Conservation (phyloP, 495 filamentous ascomycete species). For the Tirmania nivea region DNA sequence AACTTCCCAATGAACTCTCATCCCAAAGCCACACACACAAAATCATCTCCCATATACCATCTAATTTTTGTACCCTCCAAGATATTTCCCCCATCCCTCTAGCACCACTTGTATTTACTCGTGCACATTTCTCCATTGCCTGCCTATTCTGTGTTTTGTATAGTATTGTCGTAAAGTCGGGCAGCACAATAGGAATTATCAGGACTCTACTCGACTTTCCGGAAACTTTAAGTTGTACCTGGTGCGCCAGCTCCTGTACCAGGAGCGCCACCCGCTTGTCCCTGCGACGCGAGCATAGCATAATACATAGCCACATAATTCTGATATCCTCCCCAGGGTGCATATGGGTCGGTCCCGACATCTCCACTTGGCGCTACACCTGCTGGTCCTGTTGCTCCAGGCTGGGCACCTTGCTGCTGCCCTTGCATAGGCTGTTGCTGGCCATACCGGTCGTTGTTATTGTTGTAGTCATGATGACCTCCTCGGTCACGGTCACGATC, state of each 20-base stretch:
- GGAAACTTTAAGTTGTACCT: not conserved
- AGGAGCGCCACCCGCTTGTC: constrained; percentile 10
- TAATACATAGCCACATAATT: constrained; percentile 20
- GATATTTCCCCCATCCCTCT: too few relatives aligned
- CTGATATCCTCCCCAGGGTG: constrained; percentile 19
- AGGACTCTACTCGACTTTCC: too few relatives aligned
- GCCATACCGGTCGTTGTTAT: constrained; percentile 12
- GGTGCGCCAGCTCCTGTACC: not conserved
- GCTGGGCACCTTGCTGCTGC: constrained; percentile 6
- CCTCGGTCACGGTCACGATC: not conserved
- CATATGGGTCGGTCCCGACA: constrained; percentile 13
- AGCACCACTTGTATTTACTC: too few relatives aligned
- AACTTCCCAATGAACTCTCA: too few relatives aligned
- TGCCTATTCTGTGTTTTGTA: too few relatives aligned
- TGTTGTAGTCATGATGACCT: constrained; percentile 1
- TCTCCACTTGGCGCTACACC: not conserved
- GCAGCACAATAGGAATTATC: too few relatives aligned
- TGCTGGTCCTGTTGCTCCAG: not conserved
- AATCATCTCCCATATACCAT: too few relatives aligned
- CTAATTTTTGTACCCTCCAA: too few relatives aligned
- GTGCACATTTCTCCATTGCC: too few relatives aligned
- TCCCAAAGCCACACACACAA: too few relatives aligned
- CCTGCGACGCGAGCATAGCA: constrained; percentile 17
- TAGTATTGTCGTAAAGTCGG: too few relatives aligned
- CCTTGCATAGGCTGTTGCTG: constrained; percentile 7